A percentile compares a stretch with the other conserved stretches of the same genome.
Evolutionary conservation across 2,329 filamentous ascomycete genomes (phyloP).

Genomic region (Penicillium sp.): DNA sequence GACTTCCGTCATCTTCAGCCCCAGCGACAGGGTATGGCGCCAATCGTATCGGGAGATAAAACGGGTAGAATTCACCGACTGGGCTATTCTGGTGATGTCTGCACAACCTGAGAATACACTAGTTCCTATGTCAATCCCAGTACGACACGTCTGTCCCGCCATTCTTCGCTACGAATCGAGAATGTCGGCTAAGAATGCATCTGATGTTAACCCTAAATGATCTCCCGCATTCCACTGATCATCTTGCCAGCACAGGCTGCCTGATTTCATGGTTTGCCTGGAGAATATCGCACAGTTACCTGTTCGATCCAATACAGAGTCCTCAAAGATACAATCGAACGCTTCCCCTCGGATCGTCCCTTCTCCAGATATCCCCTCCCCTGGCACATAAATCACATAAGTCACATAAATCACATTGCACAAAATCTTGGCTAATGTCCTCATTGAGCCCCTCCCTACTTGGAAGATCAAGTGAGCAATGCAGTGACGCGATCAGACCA

Average conservation of each 20-base stretch:
- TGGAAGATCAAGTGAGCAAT: background rate
- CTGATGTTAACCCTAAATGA: background rate
- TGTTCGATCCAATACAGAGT: too few species aligned
- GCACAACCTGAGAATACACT: background rate
- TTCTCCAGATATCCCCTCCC: background rate
- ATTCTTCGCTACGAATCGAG: conserved; percentile 7
- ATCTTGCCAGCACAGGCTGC: background rate
- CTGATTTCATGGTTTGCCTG: background rate
- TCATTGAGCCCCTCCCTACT: conserved; percentile 2
- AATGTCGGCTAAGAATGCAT: conserved; percentile 1
- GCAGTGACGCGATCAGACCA: background rate
- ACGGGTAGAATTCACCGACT: conserved; percentile 7
- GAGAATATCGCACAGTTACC: too few species aligned
- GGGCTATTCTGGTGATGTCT: background rate
- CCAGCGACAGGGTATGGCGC: conserved; percentile 15
- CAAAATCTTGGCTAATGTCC: conserved; percentile 3
- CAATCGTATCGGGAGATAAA: conserved; percentile 21
- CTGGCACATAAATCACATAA: background rate
- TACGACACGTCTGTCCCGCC: conserved; percentile 1
- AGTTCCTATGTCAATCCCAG: background rate
- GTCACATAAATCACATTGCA: conserved; percentile 8
- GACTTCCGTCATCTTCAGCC: conserved; percentile 8
- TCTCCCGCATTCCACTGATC: background rate
- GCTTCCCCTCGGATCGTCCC: background rate
- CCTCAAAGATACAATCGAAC: background rate